Percentiles rank a stretch among this genome's conserved stretches.
Conservation (phyloP, 2,329 filamentous ascomycete genomes). For the Claviceps fusiformis region DNA sequence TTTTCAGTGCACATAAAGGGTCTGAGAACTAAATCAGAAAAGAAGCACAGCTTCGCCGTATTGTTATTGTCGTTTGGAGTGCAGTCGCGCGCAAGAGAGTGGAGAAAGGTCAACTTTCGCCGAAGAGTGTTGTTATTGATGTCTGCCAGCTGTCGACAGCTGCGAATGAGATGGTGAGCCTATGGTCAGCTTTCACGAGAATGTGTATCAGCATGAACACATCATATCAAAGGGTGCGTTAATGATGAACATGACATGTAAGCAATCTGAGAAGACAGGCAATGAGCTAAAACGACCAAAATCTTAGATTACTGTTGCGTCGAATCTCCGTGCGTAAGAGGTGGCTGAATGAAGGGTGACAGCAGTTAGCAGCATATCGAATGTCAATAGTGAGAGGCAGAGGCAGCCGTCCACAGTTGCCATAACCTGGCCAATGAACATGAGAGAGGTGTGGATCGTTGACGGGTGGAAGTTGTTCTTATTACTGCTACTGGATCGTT, state of each 20-base stretch:
- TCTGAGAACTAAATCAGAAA: not conserved
- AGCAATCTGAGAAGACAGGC: not conserved
- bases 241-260: not conserved
- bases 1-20: not conserved
- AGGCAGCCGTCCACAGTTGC: not conserved
- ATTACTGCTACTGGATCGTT: constrained; percentile 2
- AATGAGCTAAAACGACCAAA: not conserved
- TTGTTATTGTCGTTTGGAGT: not conserved
- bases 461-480: not conserved
- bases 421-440: not conserved
- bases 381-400: not conserved
- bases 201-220: too few relatives aligned
- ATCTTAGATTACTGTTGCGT: not conserved
- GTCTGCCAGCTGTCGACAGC: not conserved
- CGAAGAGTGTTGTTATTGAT: not conserved
- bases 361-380: not conserved
- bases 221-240: not conserved
- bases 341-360: not conserved
- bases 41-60: not conserved
- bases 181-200: not conserved
- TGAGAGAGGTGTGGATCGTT: not conserved
- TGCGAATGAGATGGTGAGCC: not conserved
- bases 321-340: not conserved
- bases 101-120: not conserved
- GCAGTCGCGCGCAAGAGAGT: not conserved